Evolutionary conservation across 495 filamentous ascomycete species (phyloP).

Genomic region (Amniculicola lignicola): DNA sequence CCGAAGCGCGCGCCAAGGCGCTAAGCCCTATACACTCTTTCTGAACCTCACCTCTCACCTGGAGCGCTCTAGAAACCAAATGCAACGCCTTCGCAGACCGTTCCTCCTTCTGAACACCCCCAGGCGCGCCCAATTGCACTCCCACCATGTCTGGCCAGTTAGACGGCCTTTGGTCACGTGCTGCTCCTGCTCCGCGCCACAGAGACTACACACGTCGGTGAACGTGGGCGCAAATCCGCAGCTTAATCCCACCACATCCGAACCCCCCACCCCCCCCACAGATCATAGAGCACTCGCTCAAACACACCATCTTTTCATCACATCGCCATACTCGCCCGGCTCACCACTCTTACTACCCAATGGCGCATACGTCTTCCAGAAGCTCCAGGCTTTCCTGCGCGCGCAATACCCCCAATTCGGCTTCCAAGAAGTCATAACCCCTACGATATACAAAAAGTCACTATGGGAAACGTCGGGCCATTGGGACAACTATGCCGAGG

Average conservation of each 20-base stretch:
- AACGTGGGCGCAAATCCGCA: not conserved
- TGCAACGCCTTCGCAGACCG: conserved; percentile 17
- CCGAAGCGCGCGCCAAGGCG: not conserved
- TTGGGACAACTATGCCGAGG: conserved; percentile 89
- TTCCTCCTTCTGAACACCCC: not conserved
- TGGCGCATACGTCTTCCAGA: conserved; percentile 83
- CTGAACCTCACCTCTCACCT: not conserved
- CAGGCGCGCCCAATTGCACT: not conserved
- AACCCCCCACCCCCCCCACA: conserved; percentile 38
- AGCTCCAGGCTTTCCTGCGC: conserved; percentile 78
- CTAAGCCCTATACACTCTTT: not conserved
- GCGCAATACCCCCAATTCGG: conserved; percentile 84
- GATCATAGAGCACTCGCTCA: conserved; percentile 72
- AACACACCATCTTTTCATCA: conserved; percentile 73
- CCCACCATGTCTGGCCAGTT: not conserved
- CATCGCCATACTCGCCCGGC: conserved; percentile 75
- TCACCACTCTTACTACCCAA: conserved; percentile 86
- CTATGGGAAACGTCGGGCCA: conserved; percentile 89
- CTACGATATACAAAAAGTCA: conserved; percentile 88
- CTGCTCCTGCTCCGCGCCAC: conserved; percentile 27
- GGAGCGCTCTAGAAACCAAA: conserved; percentile 9
- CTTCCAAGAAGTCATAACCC: conserved; percentile 88
- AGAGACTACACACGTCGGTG: conserved; percentile 6
- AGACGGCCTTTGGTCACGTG: not conserved
- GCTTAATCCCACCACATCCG: conserved; percentile 29